These are phyloP conservation scores for Nicotiana knightiana DNA, from an alignment of 257 asterid genomes.

Conservation along the genomic window DNA sequence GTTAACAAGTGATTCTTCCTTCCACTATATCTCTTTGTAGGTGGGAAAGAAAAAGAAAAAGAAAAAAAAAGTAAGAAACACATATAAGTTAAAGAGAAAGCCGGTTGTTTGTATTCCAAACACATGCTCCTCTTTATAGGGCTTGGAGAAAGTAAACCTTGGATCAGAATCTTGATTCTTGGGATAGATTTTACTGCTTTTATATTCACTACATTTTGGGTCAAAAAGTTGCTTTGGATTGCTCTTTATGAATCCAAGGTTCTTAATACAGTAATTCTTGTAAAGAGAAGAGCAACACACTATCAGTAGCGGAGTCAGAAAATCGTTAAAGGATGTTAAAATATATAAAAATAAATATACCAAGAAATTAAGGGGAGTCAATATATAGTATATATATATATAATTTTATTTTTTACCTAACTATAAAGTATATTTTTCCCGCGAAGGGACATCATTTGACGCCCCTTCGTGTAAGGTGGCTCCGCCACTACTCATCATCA, in stretches of 20 bases:
- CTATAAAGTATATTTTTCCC: no score
- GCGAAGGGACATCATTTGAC: no score
- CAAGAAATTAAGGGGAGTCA: no score
- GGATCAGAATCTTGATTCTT: constrained; percentile 16
- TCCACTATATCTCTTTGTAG: neutral
- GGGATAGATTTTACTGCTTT: neutral
- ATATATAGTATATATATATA: no score
- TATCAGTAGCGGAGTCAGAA: no score
- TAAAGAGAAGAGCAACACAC: neutral
- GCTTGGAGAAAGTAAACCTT: constrained; percentile 7
- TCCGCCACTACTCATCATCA: neutral
- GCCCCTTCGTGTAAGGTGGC: no score
- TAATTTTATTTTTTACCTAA: no score
- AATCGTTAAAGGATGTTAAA: no score
- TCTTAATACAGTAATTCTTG: neutral
- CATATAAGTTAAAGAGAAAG: constrained; percentile 8
- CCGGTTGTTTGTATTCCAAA: neutral
- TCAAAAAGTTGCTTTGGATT: constrained; percentile 4
- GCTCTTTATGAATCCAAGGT: neutral
- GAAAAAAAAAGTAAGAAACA: neutral
- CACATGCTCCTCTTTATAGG: constrained; percentile 8
- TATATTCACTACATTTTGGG: neutral
- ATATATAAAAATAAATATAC: no score
- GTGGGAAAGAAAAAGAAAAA: neutral
- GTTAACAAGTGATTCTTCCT: neutral